phyloP scores from a whole-genome alignment of 2,329 filamentous ascomycete species.

The Neofusicoccum sp. region DNA sequence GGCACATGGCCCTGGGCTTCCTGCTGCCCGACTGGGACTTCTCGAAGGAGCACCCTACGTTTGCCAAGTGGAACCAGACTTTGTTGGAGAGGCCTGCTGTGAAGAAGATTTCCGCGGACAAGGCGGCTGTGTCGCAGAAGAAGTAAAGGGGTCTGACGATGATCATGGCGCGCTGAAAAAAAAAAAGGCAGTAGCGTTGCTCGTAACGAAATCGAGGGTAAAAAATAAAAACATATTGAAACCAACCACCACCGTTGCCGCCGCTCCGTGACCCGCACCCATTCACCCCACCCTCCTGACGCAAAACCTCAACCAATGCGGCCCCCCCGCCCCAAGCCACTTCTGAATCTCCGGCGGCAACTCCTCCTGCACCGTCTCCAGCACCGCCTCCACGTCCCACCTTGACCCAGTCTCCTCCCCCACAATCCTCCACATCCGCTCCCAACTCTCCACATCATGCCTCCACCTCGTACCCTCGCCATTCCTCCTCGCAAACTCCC shows the following conservation, averaged over 20 bases:
- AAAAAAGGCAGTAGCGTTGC: too few relatives aligned
- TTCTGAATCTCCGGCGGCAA: too few relatives aligned
- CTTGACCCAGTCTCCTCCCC: slow-evolving; percentile 32
- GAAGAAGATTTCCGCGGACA: slow-evolving; percentile 26
- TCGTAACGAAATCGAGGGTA: too few relatives aligned
- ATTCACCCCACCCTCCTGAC: slow-evolving; percentile 1
- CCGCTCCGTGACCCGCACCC: not conserved
- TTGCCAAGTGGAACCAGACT: slow-evolving; percentile 32
- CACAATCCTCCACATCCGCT: slow-evolving; percentile 43
- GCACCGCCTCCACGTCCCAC: slow-evolving; percentile 1
- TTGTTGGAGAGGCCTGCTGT: slow-evolving; percentile 32
- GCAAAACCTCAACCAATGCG: not conserved
- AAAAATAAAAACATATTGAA: too few relatives aligned
- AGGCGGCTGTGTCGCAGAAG: slow-evolving; percentile 12
- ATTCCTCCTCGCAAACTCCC: not conserved
- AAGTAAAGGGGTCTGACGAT: not conserved
- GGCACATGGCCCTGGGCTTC: slow-evolving; percentile 32
- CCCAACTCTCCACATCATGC: slow-evolving; percentile 40
- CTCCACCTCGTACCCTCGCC: slow-evolving; percentile 23
- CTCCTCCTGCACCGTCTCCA: not conserved
- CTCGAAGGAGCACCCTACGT: slow-evolving; percentile 31
- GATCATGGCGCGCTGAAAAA: too few relatives aligned
- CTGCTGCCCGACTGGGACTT: slow-evolving; percentile 30
- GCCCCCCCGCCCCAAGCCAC: not conserved
- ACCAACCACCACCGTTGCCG: too few relatives aligned